These are phyloP conservation scores for Penicillium longicatenatum DNA, from an alignment of 495 filamentous ascomycete species.

Conservation along the genomic window DNA sequence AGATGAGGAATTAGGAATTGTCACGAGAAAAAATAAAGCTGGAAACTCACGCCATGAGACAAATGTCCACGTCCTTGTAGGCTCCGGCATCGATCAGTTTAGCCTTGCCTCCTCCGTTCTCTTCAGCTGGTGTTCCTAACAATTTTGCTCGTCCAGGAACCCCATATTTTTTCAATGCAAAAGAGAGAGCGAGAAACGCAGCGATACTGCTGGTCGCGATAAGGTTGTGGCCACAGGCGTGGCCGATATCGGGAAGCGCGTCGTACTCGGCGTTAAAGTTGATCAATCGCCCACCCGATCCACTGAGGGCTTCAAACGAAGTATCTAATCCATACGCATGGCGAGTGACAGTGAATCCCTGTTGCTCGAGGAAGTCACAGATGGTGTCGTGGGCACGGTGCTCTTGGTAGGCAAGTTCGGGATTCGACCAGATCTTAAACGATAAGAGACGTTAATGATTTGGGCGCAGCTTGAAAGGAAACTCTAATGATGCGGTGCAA, in stretches of 20 bases:
- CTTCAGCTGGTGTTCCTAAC: conserved; percentile 72
- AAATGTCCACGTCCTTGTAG: conserved; percentile 65
- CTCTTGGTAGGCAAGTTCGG: conserved; percentile 60
- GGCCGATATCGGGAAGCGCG: conserved; percentile 60
- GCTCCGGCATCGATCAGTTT: conserved; percentile 63
- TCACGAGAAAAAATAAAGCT: neutral
- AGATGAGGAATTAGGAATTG: neutral
- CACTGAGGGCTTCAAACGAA: conserved; percentile 40
- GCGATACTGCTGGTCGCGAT: conserved; percentile 65
- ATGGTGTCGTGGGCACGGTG: conserved; percentile 59
- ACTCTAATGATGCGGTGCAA: neutral
- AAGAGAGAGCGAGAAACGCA: conserved; percentile 58
- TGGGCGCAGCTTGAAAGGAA: neutral
- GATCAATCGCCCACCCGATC: conserved; percentile 43
- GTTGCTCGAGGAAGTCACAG: conserved; percentile 54
- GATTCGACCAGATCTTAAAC: conserved; percentile 59
- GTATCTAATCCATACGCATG: conserved; percentile 47
- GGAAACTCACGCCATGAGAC: conserved; percentile 57
- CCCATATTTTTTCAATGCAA: conserved; percentile 45
- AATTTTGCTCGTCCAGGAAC: conserved; percentile 60
- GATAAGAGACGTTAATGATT: neutral
- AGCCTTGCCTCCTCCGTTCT: conserved; percentile 71
- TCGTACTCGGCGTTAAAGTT: conserved; percentile 55
- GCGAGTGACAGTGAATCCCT: conserved; percentile 59
- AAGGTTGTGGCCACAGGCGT: conserved; percentile 72